A percentile compares a stretch with the other conserved stretches of the same genome.
phyloP scores from a whole-genome alignment of 441 rosid genomes.

The Hypseocharis bilobata region DNA sequence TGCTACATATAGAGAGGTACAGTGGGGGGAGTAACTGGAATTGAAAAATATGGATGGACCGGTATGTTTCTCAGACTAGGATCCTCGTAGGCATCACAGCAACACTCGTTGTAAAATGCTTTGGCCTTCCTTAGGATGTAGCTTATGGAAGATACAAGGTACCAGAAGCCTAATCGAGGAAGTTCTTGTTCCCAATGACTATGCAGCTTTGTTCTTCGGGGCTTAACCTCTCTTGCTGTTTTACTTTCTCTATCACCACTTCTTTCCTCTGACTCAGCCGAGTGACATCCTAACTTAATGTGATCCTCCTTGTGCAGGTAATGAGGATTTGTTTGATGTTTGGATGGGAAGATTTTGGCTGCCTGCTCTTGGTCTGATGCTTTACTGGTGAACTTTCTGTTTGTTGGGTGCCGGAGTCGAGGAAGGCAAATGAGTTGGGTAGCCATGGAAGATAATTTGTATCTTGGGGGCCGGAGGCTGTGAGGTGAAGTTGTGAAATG shows the following conservation, averaged over 20 bases:
- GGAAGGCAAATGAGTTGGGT: constrained; percentile 5
- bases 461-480: background rate
- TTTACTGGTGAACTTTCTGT: background rate
- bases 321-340: background rate
- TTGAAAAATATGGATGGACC: constrained; percentile 28
- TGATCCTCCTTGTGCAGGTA: constrained; percentile 2
- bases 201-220: background rate
- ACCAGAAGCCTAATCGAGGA: background rate
- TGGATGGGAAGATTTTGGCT: background rate
- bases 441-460: background rate
- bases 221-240: constrained; percentile 14
- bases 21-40: constrained; percentile 25
- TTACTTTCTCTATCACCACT: constrained; percentile 17
- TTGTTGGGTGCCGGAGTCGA: background rate
- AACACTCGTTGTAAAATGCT: constrained; percentile 23
- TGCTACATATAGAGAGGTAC: background rate
- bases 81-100: constrained; percentile 12
- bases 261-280: background rate
- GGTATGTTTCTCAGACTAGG: background rate
- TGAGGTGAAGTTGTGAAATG: background rate
- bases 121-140: constrained; percentile 22
- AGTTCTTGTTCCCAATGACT: constrained; percentile 4
- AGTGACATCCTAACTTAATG: background rate
- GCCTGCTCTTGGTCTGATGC: background rate
- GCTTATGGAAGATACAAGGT: constrained; percentile 14